Evolutionary conservation across 2,329 filamentous ascomycete genomes (phyloP), one percentile per base, ranked within the genome.

Genomic region (Rugonectria rugulosa): DNA sequence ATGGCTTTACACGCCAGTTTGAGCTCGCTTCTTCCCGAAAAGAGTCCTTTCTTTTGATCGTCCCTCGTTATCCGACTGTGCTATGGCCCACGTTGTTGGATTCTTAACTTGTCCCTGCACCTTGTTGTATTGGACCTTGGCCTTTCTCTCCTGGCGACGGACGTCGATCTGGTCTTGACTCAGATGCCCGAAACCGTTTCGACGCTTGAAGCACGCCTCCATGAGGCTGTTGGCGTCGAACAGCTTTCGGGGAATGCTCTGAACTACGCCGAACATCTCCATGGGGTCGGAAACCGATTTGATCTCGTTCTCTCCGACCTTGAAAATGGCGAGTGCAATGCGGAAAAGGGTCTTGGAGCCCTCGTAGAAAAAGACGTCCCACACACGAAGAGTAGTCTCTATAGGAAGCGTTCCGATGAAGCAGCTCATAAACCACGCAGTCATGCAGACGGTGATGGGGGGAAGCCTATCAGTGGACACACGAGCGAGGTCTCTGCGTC

Each of bases 361-460:
- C 74, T 98, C 94, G 73, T 96, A 97, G 72, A 97, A 96, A 70
- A 98, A 93, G 1, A 92, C 86, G 66, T 98, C 94, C 94, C 94
- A 98, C 2, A 97, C 91, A 7, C 94, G 89, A 15, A 97, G 82
- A 0, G 93, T 94, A 15, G 89, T 92, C 75, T 98, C 94, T 59
- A 96, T 92, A 2, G 94, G 94, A 15, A 98, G 78, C 1, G 91
- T 96, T 48, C 93, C 92, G 58, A 97, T 95, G 73, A 95, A 97
- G 66, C 95, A 90, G 43, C 91, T 96, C 94, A 98, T 97, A 73
- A 98, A 96, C 94, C 94, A 98, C 4, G 93, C 91, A 9, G 93
- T 97, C 73, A 95, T 92, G 64, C 92, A 96, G 5, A 98, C 82
- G 1, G 91, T 95, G 62, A 98, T 94, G 11, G 94, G 93, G 0